Evolutionary conservation across 2,329 filamentous ascomycete species (phyloP).

Genomic region (Verticillium longisporum): DNA sequence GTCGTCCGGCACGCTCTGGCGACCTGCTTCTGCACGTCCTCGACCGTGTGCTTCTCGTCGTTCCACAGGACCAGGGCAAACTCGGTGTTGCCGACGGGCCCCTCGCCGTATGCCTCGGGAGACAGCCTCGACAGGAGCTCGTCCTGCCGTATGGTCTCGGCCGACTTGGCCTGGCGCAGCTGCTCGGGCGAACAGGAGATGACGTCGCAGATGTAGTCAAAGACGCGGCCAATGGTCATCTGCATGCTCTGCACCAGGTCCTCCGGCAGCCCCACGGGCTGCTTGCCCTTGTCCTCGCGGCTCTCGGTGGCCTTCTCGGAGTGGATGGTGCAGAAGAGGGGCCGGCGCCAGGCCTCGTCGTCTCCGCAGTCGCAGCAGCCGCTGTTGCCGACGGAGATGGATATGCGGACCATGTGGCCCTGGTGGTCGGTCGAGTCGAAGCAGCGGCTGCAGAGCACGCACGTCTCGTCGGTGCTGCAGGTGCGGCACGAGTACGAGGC

Average conservation of each 20-base stretch:
- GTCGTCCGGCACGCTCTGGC: constrained; percentile 78
- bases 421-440: constrained; percentile 95
- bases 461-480: constrained; percentile 90
- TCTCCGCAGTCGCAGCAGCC: constrained; percentile 98
- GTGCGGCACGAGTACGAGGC: constrained; percentile 92
- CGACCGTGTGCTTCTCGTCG: constrained; percentile 95
- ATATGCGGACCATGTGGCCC: constrained; percentile 85
- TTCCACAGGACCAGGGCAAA: constrained; percentile 92
- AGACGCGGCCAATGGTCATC: constrained; percentile 75
- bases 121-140: constrained; percentile 73
- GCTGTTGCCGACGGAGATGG: constrained; percentile 81
- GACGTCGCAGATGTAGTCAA: constrained; percentile 97
- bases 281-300: constrained; percentile 55
- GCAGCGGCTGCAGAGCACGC: constrained; percentile 87
- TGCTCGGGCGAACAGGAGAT: constrained; percentile 98
- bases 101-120: constrained; percentile 62
- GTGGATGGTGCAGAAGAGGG: constrained; percentile 90
- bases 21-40: constrained; percentile 85
- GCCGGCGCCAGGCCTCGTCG: constrained; percentile 83
- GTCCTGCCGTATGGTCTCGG: constrained; percentile 72
- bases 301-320: constrained; percentile 50
- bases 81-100: constrained; percentile 61
- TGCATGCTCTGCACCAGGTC: constrained; percentile 73
- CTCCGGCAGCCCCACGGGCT: constrained; percentile 55
- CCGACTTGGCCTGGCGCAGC: constrained; percentile 76